Evolutionary conservation across 1,284 basidiomycete species (phyloP).

Genomic region (Xerocomus cyaneibrunnescens): DNA sequence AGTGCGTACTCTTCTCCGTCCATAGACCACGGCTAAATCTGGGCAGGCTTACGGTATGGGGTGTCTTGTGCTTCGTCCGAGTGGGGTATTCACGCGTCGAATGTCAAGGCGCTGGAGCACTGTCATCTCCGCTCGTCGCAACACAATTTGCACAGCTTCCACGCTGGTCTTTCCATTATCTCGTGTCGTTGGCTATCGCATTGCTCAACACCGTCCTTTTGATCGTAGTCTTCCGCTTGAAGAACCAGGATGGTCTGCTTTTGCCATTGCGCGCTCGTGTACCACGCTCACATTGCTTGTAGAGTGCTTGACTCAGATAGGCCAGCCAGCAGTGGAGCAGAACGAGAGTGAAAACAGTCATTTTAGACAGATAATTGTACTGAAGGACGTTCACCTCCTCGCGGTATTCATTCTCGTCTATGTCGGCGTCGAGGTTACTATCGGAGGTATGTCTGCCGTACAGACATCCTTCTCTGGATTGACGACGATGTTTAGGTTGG

Average conservation of each 20-base stretch:
- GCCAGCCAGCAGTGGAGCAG: conserved; percentile 30
- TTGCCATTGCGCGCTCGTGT: not conserved
- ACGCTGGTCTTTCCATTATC: conserved; percentile 65
- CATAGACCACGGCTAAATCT: not conserved
- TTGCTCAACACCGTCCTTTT: conserved; percentile 45
- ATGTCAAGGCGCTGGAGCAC: conserved; percentile 53
- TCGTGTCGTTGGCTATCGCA: conserved; percentile 58
- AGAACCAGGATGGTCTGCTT: conserved; percentile 8
- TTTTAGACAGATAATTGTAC: conserved; percentile 49
- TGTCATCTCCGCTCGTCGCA: conserved; percentile 58
- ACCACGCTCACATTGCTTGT: conserved; percentile 7
- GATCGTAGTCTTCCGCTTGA: conserved; percentile 43
- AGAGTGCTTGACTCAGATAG: conserved; percentile 37
- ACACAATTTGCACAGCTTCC: conserved; percentile 57
- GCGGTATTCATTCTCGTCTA: conserved; percentile 55
- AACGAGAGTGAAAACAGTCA: conserved; percentile 37
- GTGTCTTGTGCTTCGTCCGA: not conserved
- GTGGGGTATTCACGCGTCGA: not conserved
- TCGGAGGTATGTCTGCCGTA: conserved; percentile 41
- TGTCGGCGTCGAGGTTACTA: conserved; percentile 55
- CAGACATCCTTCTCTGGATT: not conserved
- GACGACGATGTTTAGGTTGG: conserved; percentile 39
- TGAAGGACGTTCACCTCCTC: conserved; percentile 50
- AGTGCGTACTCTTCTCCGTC: conserved; percentile 13
- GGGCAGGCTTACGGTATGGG: conserved; percentile 36